These are phyloP conservation scores for Ziziphus jujuba DNA, from an alignment of 306 rosid species.

Conservation along the genomic window DNA sequence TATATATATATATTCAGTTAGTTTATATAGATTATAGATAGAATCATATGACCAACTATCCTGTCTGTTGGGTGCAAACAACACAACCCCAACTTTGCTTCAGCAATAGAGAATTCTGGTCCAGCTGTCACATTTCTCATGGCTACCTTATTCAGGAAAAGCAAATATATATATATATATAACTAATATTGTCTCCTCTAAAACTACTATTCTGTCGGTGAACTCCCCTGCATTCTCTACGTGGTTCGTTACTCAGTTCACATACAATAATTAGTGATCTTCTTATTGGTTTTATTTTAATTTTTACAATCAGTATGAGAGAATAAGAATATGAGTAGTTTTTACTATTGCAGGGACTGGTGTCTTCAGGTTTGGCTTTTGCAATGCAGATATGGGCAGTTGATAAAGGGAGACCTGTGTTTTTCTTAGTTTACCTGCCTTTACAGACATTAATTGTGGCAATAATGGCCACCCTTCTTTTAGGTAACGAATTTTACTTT, in stretches of 20 bases:
- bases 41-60: too few relatives aligned
- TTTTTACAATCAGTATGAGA: too few relatives aligned
- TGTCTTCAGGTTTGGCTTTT: conserved; percentile 62
- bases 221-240: neutral
- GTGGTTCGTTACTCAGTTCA: neutral
- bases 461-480: conserved; percentile 44
- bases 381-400: conserved; percentile 75
- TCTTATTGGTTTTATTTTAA: too few relatives aligned
- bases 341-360: conserved; percentile 73
- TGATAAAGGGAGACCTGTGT: conserved; percentile 68
- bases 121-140: neutral
- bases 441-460: conserved; percentile 61
- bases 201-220: neutral
- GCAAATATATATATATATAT: neutral
- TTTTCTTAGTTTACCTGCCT: conserved; percentile 59
- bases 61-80: neutral
- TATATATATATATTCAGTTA: too few relatives aligned
- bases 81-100: neutral
- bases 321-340: conserved; percentile 1
- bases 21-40: too few relatives aligned
- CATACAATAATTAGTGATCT: neutral
- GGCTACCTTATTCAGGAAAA: neutral
- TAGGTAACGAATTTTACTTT: conserved; percentile 60
- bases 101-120: neutral
- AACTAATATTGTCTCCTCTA: too few relatives aligned